Percentiles rank a stretch among this genome's conserved stretches.
These are phyloP conservation scores for Ophiostoma himal-ulmi DNA, from an alignment of 2,329 filamentous ascomycete species.

Conservation along the genomic window DNA sequence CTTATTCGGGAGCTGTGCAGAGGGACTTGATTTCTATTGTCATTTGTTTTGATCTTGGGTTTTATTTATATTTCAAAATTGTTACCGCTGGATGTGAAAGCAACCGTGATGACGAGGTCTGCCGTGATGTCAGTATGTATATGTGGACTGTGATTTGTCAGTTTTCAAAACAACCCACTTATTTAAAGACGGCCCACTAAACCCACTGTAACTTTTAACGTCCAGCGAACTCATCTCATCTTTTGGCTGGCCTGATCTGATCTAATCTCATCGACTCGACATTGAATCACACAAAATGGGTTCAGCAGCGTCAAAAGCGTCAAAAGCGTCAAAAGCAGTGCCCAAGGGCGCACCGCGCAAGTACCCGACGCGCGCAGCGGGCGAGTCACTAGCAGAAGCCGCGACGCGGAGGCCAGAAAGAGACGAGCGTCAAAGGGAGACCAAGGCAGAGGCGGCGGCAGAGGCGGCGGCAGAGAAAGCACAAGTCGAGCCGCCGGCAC, in stretches of 20 bases:
- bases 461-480: conserved; percentile 14
- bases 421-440: not conserved
- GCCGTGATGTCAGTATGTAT: not conserved
- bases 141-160: not conserved
- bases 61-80: not conserved
- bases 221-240: not conserved
- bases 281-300: conserved; percentile 36
- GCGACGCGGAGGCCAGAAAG: not conserved
- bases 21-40: not conserved
- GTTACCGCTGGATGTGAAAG: not conserved
- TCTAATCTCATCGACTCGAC: not conserved
- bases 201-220: conserved; percentile 1
- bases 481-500: conserved; percentile 25
- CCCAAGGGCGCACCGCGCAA: conserved; percentile 37
- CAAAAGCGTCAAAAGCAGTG: conserved; percentile 45
- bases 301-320: conserved; percentile 44
- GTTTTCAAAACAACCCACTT: not conserved
- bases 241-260: not conserved
- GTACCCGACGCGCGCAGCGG: conserved; percentile 40
- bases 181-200: not conserved
- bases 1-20: not conserved
- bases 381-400: conserved; percentile 22
- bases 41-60: not conserved
- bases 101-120: not conserved
- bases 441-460: not conserved